A percentile compares a stretch with the other conserved stretches of the same genome.
Conservation (phyloP, 768 basidiomycete genomes). For the Cytidiella melzeri region DNA sequence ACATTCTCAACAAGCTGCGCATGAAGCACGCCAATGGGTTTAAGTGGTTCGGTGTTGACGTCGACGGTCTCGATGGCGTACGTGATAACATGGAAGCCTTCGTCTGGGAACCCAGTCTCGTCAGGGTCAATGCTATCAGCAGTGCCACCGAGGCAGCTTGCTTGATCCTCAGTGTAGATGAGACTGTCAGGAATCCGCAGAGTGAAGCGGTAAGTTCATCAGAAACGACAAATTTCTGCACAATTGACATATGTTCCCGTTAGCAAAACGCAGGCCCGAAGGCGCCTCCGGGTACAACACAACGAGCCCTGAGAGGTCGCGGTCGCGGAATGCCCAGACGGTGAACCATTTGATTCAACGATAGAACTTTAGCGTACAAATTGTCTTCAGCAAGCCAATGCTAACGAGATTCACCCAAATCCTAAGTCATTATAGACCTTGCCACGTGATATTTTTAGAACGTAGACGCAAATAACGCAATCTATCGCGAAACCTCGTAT, state of each 20-base stretch:
- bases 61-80: conserved; percentile 83
- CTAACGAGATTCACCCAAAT: conserved; percentile 10
- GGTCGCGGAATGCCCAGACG: conserved; percentile 79
- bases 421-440: not conserved
- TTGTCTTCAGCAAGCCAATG: conserved; percentile 16
- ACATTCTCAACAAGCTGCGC: conserved; percentile 93
- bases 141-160: conserved; percentile 97
- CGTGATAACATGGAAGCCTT: conserved; percentile 97
- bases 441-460: conserved; percentile 18
- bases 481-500: conserved; percentile 9
- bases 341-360: conserved; percentile 29
- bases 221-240: not conserved
- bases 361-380: conserved; percentile 18
- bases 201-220: conserved; percentile 67
- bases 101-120: conserved; percentile 96
- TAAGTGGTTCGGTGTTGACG: conserved; percentile 91
- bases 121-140: conserved; percentile 92
- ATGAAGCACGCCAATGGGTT: conserved; percentile 92
- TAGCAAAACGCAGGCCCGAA: conserved; percentile 81
- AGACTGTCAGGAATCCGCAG: conserved; percentile 94
- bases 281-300: conserved; percentile 88
- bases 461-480: conserved; percentile 22
- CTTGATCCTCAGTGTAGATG: conserved; percentile 92
- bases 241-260: not conserved
- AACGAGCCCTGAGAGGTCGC: conserved; percentile 78